Percentiles rank a stretch among this genome's conserved stretches.
Evolutionary conservation across 2,329 filamentous ascomycete species (phyloP).

Genomic region (Xylariales sp.): DNA sequence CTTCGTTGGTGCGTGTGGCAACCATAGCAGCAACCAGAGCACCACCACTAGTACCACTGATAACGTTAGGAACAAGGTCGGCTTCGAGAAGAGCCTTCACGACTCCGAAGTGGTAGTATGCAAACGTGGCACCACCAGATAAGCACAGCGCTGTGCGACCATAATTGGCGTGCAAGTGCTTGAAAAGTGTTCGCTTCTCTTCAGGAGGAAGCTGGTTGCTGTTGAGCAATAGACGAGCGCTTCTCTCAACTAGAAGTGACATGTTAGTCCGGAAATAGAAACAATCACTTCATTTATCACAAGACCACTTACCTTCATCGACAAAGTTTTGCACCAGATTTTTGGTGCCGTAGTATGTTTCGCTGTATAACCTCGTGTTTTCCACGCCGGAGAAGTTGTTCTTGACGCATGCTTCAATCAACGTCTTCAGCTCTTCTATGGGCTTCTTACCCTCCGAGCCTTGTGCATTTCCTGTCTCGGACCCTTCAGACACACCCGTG

Average conservation of each 20-base stretch:
- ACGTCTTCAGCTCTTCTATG: conserved; percentile 69
- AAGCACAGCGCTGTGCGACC: conserved; percentile 90
- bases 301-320: conserved; percentile 61
- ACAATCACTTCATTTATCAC: conserved; percentile 61
- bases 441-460: conserved; percentile 44
- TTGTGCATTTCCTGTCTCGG: conserved; percentile 24
- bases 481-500: conserved; percentile 31
- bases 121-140: conserved; percentile 89
- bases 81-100: conserved; percentile 86
- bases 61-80: conserved; percentile 82
- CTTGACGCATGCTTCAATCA: conserved; percentile 90
- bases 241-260: conserved; percentile 57
- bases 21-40: conserved; percentile 84
- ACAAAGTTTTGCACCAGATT: conserved; percentile 85
- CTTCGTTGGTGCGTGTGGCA: conserved; percentile 85
- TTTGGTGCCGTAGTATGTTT: conserved; percentile 98
- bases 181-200: conserved; percentile 78
- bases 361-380: conserved; percentile 90
- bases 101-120: conserved; percentile 95
- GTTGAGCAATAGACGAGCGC: conserved; percentile 62
- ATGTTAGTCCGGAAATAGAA: conserved; percentile 65
- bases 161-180: conserved; percentile 84
- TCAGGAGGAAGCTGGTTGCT: conserved; percentile 65
- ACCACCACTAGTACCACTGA: conserved; percentile 93
- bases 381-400: conserved; percentile 96